These are phyloP conservation scores for Brassica hybrid DNA, from an alignment of 441 rosid species.

Conservation along the genomic window DNA sequence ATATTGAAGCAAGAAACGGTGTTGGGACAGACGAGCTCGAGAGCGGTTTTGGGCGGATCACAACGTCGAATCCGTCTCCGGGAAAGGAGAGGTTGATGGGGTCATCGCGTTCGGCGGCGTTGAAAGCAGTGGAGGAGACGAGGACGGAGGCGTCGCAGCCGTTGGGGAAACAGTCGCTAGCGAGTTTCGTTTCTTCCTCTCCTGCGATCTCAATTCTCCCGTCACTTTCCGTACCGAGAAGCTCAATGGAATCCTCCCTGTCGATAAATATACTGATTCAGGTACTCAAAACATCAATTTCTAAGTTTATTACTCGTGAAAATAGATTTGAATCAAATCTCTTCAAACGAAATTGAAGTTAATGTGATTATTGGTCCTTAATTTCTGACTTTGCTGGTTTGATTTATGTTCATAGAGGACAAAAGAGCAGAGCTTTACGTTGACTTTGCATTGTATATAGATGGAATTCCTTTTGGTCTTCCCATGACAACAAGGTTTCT, in stretches of 20 bases:
- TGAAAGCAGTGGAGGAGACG: slow-evolving; percentile 67
- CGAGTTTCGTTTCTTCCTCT: slow-evolving; percentile 91
- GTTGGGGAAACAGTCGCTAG: too few species aligned
- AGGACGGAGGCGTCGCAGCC: too few species aligned
- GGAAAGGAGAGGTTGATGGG: too few species aligned
- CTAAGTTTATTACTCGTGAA: neutral
- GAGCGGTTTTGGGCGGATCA: too few species aligned
- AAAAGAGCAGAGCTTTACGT: slow-evolving; percentile 71
- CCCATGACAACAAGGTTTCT: slow-evolving; percentile 82
- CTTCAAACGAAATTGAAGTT: too few species aligned
- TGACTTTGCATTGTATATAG: slow-evolving; percentile 87
- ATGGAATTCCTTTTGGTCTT: slow-evolving; percentile 92
- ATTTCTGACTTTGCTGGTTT: neutral
- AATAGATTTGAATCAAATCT: neutral
- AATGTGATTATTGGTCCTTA: neutral
- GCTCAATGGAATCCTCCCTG: slow-evolving; percentile 76
- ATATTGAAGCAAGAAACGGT: too few species aligned
- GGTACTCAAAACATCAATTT: slow-evolving; percentile 43
- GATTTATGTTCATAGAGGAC: slow-evolving; percentile 48
- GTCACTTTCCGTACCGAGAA: slow-evolving; percentile 84
- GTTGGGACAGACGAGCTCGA: too few species aligned
- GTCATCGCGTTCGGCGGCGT: too few species aligned
- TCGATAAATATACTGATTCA: slow-evolving; percentile 50
- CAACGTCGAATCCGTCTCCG: too few species aligned
- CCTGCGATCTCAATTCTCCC: slow-evolving; percentile 94